Evolutionary conservation across 257 asterid genomes (phyloP).

Genomic region (Primulina eburnea): DNA sequence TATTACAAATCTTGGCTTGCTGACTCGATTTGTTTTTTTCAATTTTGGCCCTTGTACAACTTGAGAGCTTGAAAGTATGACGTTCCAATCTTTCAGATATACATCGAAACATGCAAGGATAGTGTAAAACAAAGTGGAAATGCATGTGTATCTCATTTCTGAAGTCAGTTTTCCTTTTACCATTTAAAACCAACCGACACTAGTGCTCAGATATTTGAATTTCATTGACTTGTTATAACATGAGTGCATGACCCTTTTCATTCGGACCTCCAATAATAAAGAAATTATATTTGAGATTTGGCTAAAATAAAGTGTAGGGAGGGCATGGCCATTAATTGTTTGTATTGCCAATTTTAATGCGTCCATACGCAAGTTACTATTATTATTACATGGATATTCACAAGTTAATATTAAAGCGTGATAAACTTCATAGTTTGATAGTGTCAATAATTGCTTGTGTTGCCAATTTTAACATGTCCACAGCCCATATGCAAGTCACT

Average conservation of each 20-base stretch:
- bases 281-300: neutral
- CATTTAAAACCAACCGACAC: neutral
- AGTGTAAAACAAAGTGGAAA: neutral
- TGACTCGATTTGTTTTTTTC: constrained; percentile 4
- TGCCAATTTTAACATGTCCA: neutral
- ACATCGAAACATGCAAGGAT: neutral
- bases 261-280: neutral
- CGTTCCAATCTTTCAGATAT: no score
- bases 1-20: neutral
- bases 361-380: no score
- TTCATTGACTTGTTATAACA: neutral
- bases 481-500: neutral
- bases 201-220: neutral
- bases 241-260: constrained; percentile 1
- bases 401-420: neutral
- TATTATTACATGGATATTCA: no score
- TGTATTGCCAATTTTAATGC: no score
- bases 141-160: neutral
- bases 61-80: neutral
- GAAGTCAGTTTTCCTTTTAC: neutral
- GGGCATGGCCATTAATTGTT: neutral
- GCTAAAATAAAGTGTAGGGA: neutral
- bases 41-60: no score
- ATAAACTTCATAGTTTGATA: neutral
- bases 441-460: neutral